Conservation (phyloP, 2,329 filamentous ascomycete species). For the Claviceps sp. region DNA sequence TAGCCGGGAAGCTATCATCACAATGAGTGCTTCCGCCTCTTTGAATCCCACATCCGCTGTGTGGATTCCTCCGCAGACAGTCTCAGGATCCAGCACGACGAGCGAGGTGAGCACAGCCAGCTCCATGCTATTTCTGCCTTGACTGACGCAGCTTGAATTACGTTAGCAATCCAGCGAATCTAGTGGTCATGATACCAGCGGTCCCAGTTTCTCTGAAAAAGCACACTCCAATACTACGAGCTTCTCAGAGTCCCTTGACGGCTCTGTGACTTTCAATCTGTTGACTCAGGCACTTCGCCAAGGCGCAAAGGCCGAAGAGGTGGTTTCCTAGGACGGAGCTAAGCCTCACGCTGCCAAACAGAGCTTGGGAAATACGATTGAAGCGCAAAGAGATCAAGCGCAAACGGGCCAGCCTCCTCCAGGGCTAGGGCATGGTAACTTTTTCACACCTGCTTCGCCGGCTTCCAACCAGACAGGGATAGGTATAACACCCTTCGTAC, state of each 20-base stretch:
- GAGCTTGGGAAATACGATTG: neutral
- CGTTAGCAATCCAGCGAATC: slow-evolving; percentile 1
- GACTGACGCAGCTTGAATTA: neutral
- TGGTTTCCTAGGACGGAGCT: slow-evolving; percentile 5
- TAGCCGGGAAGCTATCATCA: neutral
- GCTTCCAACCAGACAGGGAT: neutral
- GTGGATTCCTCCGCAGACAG: neutral
- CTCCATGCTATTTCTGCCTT: neutral
- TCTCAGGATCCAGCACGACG: neutral
- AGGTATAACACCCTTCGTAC: neutral
- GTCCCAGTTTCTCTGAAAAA: neutral
- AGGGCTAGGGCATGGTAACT: neutral
- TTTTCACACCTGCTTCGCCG: neutral
- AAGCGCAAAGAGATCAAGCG: neutral
- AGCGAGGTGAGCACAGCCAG: slow-evolving; percentile 4
- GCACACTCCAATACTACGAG: slow-evolving; percentile 3
- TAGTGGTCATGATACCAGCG: neutral
- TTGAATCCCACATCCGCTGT: slow-evolving; percentile 4
- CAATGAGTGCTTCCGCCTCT: neutral
- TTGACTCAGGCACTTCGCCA: slow-evolving; percentile 4
- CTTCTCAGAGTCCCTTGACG: slow-evolving; percentile 2
- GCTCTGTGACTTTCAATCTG: neutral
- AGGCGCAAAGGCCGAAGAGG: neutral
- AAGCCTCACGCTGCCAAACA: slow-evolving; percentile 1
- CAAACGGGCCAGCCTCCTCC: neutral